Evolutionary conservation across 768 basidiomycete species (phyloP).

Genomic region (Russula vinacea): DNA sequence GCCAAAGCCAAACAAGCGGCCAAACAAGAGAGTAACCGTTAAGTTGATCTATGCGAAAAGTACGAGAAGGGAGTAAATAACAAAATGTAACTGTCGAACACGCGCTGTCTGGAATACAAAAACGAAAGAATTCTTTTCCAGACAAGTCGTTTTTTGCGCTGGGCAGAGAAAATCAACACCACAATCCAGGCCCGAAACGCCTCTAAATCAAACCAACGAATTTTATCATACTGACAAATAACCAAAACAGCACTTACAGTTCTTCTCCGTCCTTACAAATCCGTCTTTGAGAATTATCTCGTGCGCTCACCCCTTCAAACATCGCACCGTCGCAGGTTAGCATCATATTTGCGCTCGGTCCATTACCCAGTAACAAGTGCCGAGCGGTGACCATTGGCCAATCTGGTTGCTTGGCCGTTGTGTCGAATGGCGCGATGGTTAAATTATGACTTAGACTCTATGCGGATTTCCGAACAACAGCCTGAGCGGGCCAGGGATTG

Average conservation of each 20-base stretch:
- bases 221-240: neutral
- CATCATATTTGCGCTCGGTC: neutral
- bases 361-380: neutral
- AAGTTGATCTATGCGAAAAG: neutral
- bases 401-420: neutral
- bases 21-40: neutral
- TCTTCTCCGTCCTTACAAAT: neutral
- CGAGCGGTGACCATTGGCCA: neutral
- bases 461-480: neutral
- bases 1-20: conserved; percentile 2
- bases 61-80: too few relatives aligned
- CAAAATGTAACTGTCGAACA: neutral
- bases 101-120: neutral
- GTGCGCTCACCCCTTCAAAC: neutral
- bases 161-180: neutral
- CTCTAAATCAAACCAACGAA: too few relatives aligned
- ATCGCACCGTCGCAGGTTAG: too few relatives aligned
- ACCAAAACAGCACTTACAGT: neutral
- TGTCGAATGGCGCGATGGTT: neutral
- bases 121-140: neutral
- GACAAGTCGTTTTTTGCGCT: neutral
- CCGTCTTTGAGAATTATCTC: neutral
- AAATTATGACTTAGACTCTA: too few relatives aligned
- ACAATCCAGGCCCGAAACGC: neutral
- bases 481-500: neutral